Evolutionary conservation across 371 early-diverging fungal genomes (phyloP).

Genomic region (Apophysomyces sp.): DNA sequence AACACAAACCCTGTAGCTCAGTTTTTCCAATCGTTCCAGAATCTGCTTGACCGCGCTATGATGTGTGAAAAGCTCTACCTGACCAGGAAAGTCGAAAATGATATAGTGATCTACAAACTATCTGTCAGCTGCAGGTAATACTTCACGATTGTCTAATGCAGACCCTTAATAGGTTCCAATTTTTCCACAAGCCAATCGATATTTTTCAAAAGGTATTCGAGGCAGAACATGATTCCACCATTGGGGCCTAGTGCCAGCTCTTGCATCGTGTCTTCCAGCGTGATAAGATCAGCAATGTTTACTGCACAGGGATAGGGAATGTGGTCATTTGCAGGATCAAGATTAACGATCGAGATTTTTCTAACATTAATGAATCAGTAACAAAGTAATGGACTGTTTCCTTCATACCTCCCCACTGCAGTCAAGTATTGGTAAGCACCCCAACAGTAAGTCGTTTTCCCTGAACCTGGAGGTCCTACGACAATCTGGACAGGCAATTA

Average conservation of each 20-base stretch:
- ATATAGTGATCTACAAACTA: conserved; percentile 76
- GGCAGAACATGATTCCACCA: conserved; percentile 97
- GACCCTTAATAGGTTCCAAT: conserved; percentile 68
- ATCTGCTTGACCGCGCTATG: conserved; percentile 82
- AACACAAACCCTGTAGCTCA: conserved; percentile 62
- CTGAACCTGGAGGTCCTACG: conserved; percentile 97
- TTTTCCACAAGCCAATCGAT: conserved; percentile 92
- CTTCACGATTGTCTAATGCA: too few relatives aligned
- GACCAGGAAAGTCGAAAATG: conserved; percentile 99
- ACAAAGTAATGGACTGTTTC: not conserved
- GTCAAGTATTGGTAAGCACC: conserved; percentile 90
- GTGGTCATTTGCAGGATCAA: conserved; percentile 97
- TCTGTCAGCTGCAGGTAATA: not conserved
- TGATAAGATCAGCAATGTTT: conserved; percentile 92
- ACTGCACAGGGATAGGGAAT: conserved; percentile 87
- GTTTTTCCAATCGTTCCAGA: conserved; percentile 72
- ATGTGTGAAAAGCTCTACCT: conserved; percentile 98
- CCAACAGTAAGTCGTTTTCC: conserved; percentile 97
- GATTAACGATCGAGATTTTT: conserved; percentile 89
- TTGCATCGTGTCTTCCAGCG: conserved; percentile 95
- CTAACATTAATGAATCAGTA: conserved; percentile 34
- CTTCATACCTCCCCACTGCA: conserved; percentile 69
- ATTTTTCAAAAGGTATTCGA: conserved; percentile 93
- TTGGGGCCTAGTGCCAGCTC: conserved; percentile 97
- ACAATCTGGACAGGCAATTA: conserved; percentile 68